These are phyloP conservation scores for Stagonosporopsis cucurbitacearum DNA, from an alignment of 2,329 filamentous ascomycete genomes.

Conservation along the genomic window DNA sequence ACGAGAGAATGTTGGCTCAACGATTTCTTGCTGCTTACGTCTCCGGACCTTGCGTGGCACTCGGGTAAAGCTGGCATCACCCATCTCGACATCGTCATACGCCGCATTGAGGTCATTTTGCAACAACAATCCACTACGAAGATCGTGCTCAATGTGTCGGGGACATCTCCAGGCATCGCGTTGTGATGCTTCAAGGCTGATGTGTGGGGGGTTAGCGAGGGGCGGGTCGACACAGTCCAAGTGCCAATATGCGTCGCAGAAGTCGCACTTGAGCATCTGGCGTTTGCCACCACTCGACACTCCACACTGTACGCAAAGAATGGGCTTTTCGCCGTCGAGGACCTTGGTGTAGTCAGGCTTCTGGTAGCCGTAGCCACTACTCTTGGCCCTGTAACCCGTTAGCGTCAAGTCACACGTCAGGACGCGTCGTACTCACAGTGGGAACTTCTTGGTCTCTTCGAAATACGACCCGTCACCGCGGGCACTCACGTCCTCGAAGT, in stretches of 20 bases:
- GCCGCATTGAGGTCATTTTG: constrained; percentile 43
- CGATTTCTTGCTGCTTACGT: constrained; percentile 56
- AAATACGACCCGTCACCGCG: constrained; percentile 81
- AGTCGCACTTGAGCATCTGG: constrained; percentile 85
- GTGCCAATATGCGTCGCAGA: constrained; percentile 85
- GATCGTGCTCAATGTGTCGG: constrained; percentile 79
- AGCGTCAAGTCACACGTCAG: constrained; percentile 34
- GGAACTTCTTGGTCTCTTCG: constrained; percentile 63
- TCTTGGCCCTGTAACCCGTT: constrained; percentile 45
- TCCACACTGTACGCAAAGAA: constrained; percentile 80
- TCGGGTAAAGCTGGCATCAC: constrained; percentile 34
- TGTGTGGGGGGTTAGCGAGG: constrained; percentile 75
- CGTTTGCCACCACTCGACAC: constrained; percentile 67
- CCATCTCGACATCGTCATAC: constrained; percentile 40
- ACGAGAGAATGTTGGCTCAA: constrained; percentile 60
- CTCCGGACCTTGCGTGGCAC: constrained; percentile 55
- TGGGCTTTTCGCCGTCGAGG: constrained; percentile 72
- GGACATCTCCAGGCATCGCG: constrained; percentile 86
- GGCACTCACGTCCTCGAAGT: constrained; percentile 80
- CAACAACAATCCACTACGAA: constrained; percentile 52
- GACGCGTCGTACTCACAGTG: constrained; percentile 62
- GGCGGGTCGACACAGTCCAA: constrained; percentile 90
- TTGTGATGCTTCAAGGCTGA: constrained; percentile 57
- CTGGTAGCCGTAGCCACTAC: constrained; percentile 51
- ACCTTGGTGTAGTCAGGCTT: constrained; percentile 63